Base-by-base conservation (phyloP, 2,329 filamentous ascomycete species). In the Fusarium metavorans region DNA sequence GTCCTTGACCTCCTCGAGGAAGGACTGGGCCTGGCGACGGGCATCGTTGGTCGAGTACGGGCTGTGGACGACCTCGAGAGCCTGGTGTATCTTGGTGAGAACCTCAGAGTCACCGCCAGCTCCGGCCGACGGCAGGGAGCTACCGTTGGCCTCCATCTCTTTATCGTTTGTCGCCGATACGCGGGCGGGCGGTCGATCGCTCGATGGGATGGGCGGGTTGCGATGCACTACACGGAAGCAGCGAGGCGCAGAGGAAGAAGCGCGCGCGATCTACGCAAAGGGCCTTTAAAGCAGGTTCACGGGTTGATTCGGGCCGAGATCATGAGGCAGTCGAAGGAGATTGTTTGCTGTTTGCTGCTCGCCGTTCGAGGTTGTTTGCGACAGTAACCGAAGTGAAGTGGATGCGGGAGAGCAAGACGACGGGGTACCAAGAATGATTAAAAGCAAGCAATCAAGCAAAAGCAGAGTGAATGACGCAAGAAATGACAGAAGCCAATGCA, bases 51-150 rank as follows among this genome's bases (percentile, higher is more conserved):
- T 88, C 45, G 95, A 96, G 70, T 91, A 89, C 13, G 95, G 91
- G 80, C 91, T 92, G 85, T 98, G 96, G 71, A 98, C 94, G 77
- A 97, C 90, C 78, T 97, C 91, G 76, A 99, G 91, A 45, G 97
- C 97, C 79, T 94, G 90, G 80, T 95, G 91, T 75, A 98, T 97
- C 81, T 90, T 91, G 60, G 89, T 85, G 61, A 95, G 87, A 62
- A 89, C 81, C 37, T 84, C 84, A 71, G 83, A 81, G 74, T 81
- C 83, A 71, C 82, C 81, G 73, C 83, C 82, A 76, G 83, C 83
- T 68, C 78, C 79, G 65, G 80, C 79, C 72, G 80, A 73, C 68
- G 76, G 67, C 71, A 77, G 66, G 76, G 73, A 72, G 70, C 75
- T 77, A 73, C 83, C 84, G 80, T 84, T 85, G 70, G 81, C 77